Evolutionary conservation across 345 rosid species (phyloP), one percentile per base, ranked within the genome.

Genomic region (Cardamine resedifolia): DNA sequence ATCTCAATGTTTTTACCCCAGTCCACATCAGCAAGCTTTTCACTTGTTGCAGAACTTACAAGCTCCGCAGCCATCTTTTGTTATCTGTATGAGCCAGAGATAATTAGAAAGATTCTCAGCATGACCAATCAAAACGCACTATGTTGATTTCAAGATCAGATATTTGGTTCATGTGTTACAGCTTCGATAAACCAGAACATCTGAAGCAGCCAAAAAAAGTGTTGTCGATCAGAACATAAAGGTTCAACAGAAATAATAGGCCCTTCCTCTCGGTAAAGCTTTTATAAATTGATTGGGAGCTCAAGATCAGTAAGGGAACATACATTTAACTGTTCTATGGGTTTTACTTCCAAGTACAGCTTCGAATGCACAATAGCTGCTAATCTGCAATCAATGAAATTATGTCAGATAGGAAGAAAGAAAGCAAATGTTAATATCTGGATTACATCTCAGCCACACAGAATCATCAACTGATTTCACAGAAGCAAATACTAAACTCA

Each of bases 1-100:
- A 91, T 88, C 84, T 91, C 86, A 64, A 95, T 95, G 77, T 85
- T 89, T 79, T 89, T 95, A 39, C 85, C 75, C 99, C 99, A 95
- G 73, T 95, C 89, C 62, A 91, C 75, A 78, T 95, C 97, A 57
- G 81, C 26, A 72, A 95, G 86, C 81, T 95, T 95, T 58, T 87
- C 96, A 76, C 86, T 87, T 8, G 99, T 95, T 31, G 96, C 97
- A 74, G 85, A 81, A 75, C 74, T 85, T 16, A 95, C 96, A 15
- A 95, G 96, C 79, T 88, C 97, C 68, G 96, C 69, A 3, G 99
- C 97, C 99, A 91, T 89, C 58, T 78, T 63, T 69, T 27, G 52
- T 79, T 74, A 74, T 79, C 78, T 74, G 76, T 51, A 19, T 6
- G 21, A 50, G 45, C 64, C 36, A 63, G 3, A 47, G 12, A 63